Conservation (phyloP, 169 alveolate species). For the Plasmodium gallinaceum region DNA sequence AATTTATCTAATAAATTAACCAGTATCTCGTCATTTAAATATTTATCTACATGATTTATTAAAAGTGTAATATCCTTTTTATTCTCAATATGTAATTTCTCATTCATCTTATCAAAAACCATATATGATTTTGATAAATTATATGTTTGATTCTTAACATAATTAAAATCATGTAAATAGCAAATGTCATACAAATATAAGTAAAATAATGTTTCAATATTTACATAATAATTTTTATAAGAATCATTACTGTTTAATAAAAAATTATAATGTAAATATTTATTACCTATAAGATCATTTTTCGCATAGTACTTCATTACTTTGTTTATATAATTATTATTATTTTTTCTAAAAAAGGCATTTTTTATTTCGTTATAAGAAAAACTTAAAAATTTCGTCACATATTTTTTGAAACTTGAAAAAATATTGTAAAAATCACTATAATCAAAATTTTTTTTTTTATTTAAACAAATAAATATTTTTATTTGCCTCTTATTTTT, state of each 20-base stretch:
- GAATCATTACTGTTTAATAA: slow-evolving; percentile 17
- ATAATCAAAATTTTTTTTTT: slow-evolving; percentile 15
- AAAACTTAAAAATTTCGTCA: slow-evolving; percentile 27
- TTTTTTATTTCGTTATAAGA: slow-evolving; percentile 59
- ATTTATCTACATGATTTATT: slow-evolving; percentile 46
- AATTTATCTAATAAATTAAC: slow-evolving; percentile 22
- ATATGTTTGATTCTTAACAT: neutral
- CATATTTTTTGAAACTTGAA: slow-evolving; percentile 23
- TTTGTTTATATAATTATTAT: neutral
- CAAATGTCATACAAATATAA: slow-evolving; percentile 60
- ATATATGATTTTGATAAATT: neutral
- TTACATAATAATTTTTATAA: slow-evolving; percentile 52
- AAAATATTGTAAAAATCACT: slow-evolving; percentile 20
- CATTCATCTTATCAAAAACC: neutral
- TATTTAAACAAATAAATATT: slow-evolving; percentile 74
- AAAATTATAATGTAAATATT: slow-evolving; percentile 25
- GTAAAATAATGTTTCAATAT: slow-evolving; percentile 52
- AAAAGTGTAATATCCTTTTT: slow-evolving; percentile 38
- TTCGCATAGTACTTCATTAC: neutral
- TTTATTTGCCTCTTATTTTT: slow-evolving; percentile 35
- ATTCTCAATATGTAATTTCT: neutral
- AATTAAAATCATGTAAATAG: slow-evolving; percentile 49
- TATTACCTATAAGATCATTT: slow-evolving; percentile 12
- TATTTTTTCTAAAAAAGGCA: slow-evolving; percentile 45
- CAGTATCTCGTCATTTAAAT: slow-evolving; percentile 44